Percentiles rank a stretch among this genome's conserved stretches.
Conservation (phyloP, 805 yeast genomes). For the Candida ponderosae region DNA sequence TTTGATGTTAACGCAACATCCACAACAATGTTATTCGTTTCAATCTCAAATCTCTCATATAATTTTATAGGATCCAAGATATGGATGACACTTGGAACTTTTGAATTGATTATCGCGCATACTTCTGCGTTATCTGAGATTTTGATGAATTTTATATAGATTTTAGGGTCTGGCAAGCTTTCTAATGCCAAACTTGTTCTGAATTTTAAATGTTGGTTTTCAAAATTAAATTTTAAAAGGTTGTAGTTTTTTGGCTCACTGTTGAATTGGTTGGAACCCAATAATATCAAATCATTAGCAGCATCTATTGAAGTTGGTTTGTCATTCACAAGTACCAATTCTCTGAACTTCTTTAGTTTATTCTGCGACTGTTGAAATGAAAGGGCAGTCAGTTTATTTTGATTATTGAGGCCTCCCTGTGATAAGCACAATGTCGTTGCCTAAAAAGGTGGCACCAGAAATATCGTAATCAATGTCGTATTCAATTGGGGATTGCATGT, state of each 20-base stretch:
- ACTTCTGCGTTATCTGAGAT: slow-evolving; percentile 51
- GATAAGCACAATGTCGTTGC: background rate
- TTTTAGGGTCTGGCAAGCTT: slow-evolving; percentile 38
- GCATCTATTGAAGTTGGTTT: slow-evolving; percentile 78
- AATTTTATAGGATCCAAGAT: slow-evolving; percentile 53
- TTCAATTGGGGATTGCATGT: background rate
- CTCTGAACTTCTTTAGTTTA: slow-evolving; percentile 60
- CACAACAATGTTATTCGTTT: slow-evolving; percentile 47
- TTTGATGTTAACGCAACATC: slow-evolving; percentile 68
- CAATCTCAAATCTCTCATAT: slow-evolving; percentile 48
- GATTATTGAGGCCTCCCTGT: slow-evolving; percentile 52
- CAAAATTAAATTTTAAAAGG: slow-evolving; percentile 59
- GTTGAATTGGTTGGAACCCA: slow-evolving; percentile 77
- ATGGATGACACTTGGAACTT: slow-evolving; percentile 57
- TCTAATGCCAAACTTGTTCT: slow-evolving; percentile 55
- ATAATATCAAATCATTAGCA: slow-evolving; percentile 40
- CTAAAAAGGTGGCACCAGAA: background rate
- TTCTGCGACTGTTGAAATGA: slow-evolving; percentile 38
- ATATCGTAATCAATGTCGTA: background rate
- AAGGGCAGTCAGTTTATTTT: slow-evolving; percentile 73
- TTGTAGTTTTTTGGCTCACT: slow-evolving; percentile 55
- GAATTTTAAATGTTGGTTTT: slow-evolving; percentile 63
- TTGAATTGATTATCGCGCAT: slow-evolving; percentile 68
- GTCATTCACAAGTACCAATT: slow-evolving; percentile 63
- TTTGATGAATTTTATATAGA: slow-evolving; percentile 52